phyloP scores from a whole-genome alignment of 306 rosid species.

The Heteromeles arbutifolia region DNA sequence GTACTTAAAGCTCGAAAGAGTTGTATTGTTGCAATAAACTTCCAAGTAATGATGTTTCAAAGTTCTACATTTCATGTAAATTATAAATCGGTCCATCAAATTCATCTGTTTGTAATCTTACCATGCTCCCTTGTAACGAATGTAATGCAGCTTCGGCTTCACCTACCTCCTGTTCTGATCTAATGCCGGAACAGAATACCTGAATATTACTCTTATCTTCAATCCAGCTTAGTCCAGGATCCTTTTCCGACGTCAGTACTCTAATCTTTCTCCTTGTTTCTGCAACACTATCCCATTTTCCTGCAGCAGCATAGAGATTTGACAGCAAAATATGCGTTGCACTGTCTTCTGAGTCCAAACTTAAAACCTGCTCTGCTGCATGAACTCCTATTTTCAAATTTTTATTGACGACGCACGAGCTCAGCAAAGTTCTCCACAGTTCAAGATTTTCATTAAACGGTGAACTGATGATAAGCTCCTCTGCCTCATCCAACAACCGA shows the following conservation, averaged over 20 bases:
- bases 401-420: constrained; percentile 56
- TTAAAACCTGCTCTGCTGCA: constrained; percentile 62
- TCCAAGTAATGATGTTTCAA: neutral
- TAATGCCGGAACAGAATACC: constrained; percentile 59
- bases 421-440: constrained; percentile 76
- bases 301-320: constrained; percentile 57
- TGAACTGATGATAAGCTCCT: constrained; percentile 50
- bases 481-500: constrained; percentile 58
- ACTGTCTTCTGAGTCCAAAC: constrained; percentile 54
- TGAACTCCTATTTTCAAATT: constrained; percentile 60
- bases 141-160: constrained; percentile 50
- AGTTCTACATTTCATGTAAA: constrained; percentile 5
- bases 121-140: constrained; percentile 54
- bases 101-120: constrained; percentile 32
- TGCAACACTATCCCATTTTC: constrained; percentile 62
- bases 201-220: constrained; percentile 55
- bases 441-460: constrained; percentile 49
- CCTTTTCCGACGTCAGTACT: constrained; percentile 41
- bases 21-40: neutral
- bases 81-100: constrained; percentile 15
- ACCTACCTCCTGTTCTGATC: constrained; percentile 39
- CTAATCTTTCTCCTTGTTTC: constrained; percentile 58
- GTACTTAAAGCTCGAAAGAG: neutral
- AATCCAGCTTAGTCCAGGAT: constrained; percentile 82
- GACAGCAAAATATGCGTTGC: constrained; percentile 70